phyloP scores from a whole-genome alignment of 305 asterid species.

The Coffea humblotiana region DNA sequence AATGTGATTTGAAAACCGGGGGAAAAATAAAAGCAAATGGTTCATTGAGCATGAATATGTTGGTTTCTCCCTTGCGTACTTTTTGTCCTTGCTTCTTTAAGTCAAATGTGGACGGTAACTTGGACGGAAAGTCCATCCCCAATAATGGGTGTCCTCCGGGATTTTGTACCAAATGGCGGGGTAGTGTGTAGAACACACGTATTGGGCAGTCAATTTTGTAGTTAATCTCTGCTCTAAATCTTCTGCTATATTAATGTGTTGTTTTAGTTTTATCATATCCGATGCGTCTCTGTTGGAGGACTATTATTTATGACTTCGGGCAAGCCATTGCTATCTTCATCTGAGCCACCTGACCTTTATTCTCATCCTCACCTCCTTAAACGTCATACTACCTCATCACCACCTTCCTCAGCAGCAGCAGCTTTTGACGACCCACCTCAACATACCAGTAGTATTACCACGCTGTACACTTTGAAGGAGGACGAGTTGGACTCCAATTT shows the following conservation, averaged over 20 bases:
- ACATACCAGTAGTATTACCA: slow-evolving; percentile 14
- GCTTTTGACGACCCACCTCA: slow-evolving; percentile 28
- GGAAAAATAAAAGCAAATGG: background rate
- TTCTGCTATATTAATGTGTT: background rate
- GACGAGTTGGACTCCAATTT: slow-evolving; percentile 30
- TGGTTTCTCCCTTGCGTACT: slow-evolving; percentile 17
- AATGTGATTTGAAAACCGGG: too few species aligned
- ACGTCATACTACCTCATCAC: slow-evolving; percentile 22
- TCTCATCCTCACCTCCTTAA: slow-evolving; percentile 27
- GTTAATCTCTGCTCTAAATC: slow-evolving; percentile 23
- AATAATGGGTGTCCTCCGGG: background rate
- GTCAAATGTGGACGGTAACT: slow-evolving; percentile 2
- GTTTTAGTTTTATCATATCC: slow-evolving; percentile 29
- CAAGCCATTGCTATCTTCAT: slow-evolving; percentile 59
- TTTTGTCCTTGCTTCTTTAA: slow-evolving; percentile 1
- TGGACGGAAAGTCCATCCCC: background rate
- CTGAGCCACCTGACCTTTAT: slow-evolving; percentile 44
- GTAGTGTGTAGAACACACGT: background rate
- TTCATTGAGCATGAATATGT: slow-evolving; percentile 2
- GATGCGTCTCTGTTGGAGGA: slow-evolving; percentile 37
- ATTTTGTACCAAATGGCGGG: background rate
- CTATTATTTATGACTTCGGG: slow-evolving; percentile 70
- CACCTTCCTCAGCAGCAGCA: slow-evolving; percentile 34
- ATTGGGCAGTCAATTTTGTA: slow-evolving; percentile 30
- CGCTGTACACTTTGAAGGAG: slow-evolving; percentile 21